Evolutionary conservation across 371 early-diverging fungal genomes (phyloP).

Genomic region (Lichtheimia ramosa): DNA sequence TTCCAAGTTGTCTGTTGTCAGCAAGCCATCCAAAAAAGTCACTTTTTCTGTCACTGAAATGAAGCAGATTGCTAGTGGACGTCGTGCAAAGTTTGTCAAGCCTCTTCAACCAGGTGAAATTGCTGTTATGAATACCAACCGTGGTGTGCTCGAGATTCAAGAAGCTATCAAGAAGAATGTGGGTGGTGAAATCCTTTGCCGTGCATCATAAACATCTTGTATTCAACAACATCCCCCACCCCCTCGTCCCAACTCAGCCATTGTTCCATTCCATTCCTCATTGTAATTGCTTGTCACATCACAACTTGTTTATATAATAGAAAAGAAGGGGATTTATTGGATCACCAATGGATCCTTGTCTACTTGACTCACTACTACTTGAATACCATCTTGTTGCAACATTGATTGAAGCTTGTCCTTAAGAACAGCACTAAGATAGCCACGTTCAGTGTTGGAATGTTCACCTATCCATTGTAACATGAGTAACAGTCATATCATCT

Average conservation of each 20-base stretch:
- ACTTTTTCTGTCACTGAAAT: conserved; percentile 81
- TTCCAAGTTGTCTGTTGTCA: conserved; percentile 67
- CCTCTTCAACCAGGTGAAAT: conserved; percentile 90
- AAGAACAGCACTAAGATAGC: conserved; percentile 77
- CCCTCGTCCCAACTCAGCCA: background rate
- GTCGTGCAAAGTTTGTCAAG: conserved; percentile 72
- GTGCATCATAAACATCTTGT: conserved; percentile 43
- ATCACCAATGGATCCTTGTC: conserved; percentile 76
- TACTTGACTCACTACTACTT: conserved; percentile 65
- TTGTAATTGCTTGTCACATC: background rate
- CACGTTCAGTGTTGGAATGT: conserved; percentile 94
- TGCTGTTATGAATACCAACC: conserved; percentile 83
- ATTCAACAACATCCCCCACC: background rate
- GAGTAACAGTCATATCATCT: background rate
- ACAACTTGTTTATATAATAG: background rate
- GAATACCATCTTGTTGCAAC: conserved; percentile 48
- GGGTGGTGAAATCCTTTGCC: conserved; percentile 89
- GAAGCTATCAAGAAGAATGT: conserved; percentile 85
- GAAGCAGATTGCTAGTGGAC: conserved; percentile 68
- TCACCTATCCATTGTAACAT: conserved; percentile 55
- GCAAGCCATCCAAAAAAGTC: conserved; percentile 84
- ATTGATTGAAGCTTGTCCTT: conserved; percentile 61
- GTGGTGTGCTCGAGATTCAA: conserved; percentile 90
- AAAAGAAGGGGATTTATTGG: background rate
- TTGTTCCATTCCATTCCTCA: background rate